phyloP scores from a whole-genome alignment of 495 filamentous ascomycete genomes.

The Penicillium parvum region DNA sequence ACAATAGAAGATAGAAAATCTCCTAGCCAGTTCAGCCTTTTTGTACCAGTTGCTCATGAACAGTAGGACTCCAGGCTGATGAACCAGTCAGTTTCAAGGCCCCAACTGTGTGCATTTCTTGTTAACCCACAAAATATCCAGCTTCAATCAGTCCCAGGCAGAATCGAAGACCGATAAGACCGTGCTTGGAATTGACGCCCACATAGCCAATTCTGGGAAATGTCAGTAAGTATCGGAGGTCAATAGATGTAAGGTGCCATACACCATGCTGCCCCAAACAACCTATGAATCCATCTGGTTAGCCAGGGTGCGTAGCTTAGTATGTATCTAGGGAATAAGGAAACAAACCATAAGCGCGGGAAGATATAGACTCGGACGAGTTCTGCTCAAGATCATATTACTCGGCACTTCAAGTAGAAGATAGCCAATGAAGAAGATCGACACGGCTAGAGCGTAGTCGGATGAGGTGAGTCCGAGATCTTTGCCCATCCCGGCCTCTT shows the following conservation, averaged over 20 bases:
- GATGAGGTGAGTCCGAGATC: neutral
- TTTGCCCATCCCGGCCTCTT: neutral
- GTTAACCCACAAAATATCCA: slow-evolving; percentile 3
- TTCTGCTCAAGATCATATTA: slow-evolving; percentile 3
- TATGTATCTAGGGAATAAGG: neutral
- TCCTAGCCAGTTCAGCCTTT: slow-evolving; percentile 3
- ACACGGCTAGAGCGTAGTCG: slow-evolving; percentile 4
- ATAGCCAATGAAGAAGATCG: slow-evolving; percentile 2
- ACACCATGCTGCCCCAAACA: slow-evolving; percentile 7
- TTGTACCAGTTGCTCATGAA: slow-evolving; percentile 11
- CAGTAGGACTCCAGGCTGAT: slow-evolving; percentile 3
- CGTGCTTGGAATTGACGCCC: slow-evolving; percentile 3
- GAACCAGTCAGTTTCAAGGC: neutral
- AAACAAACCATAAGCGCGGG: slow-evolving; percentile 4
- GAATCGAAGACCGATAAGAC: slow-evolving; percentile 6
- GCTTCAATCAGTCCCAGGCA: slow-evolving; percentile 5
- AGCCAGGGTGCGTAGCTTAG: neutral
- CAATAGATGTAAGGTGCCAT: neutral
- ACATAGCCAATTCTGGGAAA: slow-evolving; percentile 4
- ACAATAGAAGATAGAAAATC: slow-evolving; percentile 8
- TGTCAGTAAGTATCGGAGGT: neutral
- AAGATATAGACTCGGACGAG: slow-evolving; percentile 3
- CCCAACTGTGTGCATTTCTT: neutral
- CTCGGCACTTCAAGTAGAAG: slow-evolving; percentile 5
- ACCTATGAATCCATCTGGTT: neutral